Evolutionary conservation across 495 filamentous ascomycete genomes (phyloP).

Genomic region (Patellaria atrata): DNA sequence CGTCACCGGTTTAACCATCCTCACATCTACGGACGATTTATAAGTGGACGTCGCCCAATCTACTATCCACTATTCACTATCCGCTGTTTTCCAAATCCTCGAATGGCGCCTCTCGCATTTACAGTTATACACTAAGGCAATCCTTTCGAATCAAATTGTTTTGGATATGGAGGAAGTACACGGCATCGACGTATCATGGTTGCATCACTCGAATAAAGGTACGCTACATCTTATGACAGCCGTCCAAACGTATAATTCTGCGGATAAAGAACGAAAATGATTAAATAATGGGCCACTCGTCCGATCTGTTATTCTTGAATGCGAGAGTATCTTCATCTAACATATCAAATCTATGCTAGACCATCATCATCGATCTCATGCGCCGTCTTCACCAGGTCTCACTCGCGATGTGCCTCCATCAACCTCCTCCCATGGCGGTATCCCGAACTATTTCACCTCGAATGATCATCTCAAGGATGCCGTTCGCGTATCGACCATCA

Average conservation of each 20-base stretch:
- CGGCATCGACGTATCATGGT: conserved; percentile 54
- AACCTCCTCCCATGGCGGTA: conserved; percentile 18
- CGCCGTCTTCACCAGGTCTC: conserved; percentile 20
- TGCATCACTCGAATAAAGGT: conserved; percentile 55
- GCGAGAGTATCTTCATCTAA: conserved; percentile 5
- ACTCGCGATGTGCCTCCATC: conserved; percentile 15
- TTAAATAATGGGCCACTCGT: too few relatives aligned
- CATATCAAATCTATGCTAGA: conserved; percentile 7
- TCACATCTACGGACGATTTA: too few relatives aligned
- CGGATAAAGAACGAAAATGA: neutral
- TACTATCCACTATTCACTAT: too few relatives aligned
- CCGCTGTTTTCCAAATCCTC: too few relatives aligned
- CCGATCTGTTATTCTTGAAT: neutral
- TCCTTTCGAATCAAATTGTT: neutral
- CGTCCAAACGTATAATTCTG: neutral
- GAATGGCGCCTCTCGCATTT: too few relatives aligned
- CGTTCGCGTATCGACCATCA: conserved; percentile 5
- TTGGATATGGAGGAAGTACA: conserved; percentile 49
- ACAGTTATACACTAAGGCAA: too few relatives aligned
- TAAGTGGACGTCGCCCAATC: too few relatives aligned
- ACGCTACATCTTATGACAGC: conserved; percentile 23
- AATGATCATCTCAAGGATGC: conserved; percentile 11
- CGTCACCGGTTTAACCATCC: too few relatives aligned
- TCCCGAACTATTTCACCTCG: too few relatives aligned
- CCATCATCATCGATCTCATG: conserved; percentile 19